Percentiles rank a stretch among this genome's conserved stretches.
phyloP scores from a whole-genome alignment of 441 rosid genomes.

The Aleurites moluccanus region DNA sequence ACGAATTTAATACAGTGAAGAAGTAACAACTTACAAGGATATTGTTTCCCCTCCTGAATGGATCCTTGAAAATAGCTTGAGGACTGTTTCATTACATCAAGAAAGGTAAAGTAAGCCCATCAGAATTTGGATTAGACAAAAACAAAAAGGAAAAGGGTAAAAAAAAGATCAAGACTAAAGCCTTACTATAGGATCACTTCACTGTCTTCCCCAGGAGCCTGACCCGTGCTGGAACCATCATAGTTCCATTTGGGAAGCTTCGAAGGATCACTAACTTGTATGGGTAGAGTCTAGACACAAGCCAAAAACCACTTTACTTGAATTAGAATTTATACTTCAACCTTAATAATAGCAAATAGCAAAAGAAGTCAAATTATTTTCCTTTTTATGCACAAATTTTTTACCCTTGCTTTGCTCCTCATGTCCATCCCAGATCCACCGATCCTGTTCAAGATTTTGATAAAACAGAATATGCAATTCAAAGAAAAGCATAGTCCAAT shows the following conservation, averaged over 20 bases:
- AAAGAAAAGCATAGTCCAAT: no score
- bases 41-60: constrained; percentile 70
- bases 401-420: constrained; percentile 78
- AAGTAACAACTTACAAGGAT: constrained; percentile 47
- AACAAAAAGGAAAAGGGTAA: no score
- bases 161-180: background rate
- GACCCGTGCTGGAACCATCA: constrained; percentile 78
- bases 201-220: constrained; percentile 84
- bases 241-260: constrained; percentile 75
- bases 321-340: background rate
- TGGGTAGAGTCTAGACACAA: constrained; percentile 48
- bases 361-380: background rate
- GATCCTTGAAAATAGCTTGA: constrained; percentile 75
- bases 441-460: constrained; percentile 42
- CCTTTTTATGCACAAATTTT: background rate
- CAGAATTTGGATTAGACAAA: background rate
- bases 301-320: background rate
- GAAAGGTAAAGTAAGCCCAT: background rate
- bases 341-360: background rate
- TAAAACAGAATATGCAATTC: background rate
- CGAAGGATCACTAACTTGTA: constrained; percentile 56
- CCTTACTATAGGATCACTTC: constrained; percentile 71
- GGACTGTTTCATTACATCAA: constrained; percentile 45
- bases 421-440: constrained; percentile 77
- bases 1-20: background rate